phyloP scores from a whole-genome alignment of 208 protist species.

The Acanthamoeba royreba region DNA sequence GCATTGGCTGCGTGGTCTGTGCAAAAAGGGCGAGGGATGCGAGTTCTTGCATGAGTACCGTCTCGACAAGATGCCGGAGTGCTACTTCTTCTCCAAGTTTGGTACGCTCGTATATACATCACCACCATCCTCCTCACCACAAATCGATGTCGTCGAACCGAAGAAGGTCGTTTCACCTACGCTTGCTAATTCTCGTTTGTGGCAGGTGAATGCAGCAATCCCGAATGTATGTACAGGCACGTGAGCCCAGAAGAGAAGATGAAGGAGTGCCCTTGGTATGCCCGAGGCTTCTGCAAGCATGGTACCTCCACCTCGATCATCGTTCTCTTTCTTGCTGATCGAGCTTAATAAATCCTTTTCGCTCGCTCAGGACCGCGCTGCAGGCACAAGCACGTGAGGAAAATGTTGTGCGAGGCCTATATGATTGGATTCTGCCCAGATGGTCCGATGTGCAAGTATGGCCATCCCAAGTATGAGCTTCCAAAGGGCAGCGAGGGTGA shows the following conservation, averaged over 20 bases:
- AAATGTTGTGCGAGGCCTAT: conserved; percentile 90
- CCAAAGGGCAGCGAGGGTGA: neutral
- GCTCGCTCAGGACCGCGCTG: conserved; percentile 82
- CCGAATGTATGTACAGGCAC: conserved; percentile 94
- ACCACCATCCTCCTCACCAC: neutral
- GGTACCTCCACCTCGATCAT: conserved; percentile 23
- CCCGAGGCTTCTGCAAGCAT: conserved; percentile 78
- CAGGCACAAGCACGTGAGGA: conserved; percentile 85
- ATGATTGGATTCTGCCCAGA: conserved; percentile 93
- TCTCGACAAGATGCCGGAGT: conserved; percentile 91
- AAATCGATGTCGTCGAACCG: too few species aligned
- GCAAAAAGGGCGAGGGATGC: conserved; percentile 94
- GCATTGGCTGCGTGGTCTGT: conserved; percentile 95
- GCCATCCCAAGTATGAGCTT: conserved; percentile 72
- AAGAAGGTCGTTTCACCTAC: conserved; percentile 20
- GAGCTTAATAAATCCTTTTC: neutral
- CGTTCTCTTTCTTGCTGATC: neutral
- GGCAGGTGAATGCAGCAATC: conserved; percentile 91
- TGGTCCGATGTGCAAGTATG: conserved; percentile 89
- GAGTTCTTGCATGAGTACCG: conserved; percentile 95
- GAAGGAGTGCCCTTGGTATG: conserved; percentile 79
- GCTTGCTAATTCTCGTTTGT: neutral
- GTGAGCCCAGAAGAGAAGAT: conserved; percentile 82
- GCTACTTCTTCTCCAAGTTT: conserved; percentile 92
- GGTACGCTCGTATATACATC: conserved; percentile 56